These are phyloP conservation scores for Microdochium bolleyi DNA, from an alignment of 2,329 filamentous ascomycete species.

Conservation along the genomic window DNA sequence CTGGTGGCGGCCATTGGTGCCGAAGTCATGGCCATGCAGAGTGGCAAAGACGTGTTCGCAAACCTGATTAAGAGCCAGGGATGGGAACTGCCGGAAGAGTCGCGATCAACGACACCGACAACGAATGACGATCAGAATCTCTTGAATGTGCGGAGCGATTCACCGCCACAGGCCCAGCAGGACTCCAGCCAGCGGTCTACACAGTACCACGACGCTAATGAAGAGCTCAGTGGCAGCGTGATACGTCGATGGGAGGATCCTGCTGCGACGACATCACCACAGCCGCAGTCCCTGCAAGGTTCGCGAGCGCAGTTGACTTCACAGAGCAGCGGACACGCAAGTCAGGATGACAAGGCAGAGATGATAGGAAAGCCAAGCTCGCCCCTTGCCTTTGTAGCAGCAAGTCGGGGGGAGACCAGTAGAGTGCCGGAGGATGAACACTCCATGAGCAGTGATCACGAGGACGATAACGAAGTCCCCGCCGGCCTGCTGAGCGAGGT, in stretches of 20 bases:
- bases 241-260: conserved; percentile 21
- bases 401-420: not conserved
- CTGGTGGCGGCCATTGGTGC: conserved; percentile 70
- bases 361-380: not conserved
- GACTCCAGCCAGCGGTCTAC: conserved; percentile 2
- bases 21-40: conserved; percentile 58
- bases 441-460: not conserved
- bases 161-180: not conserved
- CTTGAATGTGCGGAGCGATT: conserved; percentile 4
- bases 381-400: not conserved
- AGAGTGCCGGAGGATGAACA: not conserved
- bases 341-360: not conserved
- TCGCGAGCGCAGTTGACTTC: not conserved
- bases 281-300: conserved; percentile 41
- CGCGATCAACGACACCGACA: conserved; percentile 7
- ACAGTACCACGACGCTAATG: conserved; percentile 5
- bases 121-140: conserved; percentile 7
- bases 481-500: not conserved
- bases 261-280: conserved; percentile 38
- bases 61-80: not conserved
- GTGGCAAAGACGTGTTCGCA: conserved; percentile 49
- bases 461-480: not conserved
- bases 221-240: conserved; percentile 21
- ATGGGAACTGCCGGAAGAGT: conserved; percentile 15
- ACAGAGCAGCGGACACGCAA: not conserved